phyloP scores from a whole-genome alignment of 1,284 basidiomycete genomes.

The Peniophora sp. region DNA sequence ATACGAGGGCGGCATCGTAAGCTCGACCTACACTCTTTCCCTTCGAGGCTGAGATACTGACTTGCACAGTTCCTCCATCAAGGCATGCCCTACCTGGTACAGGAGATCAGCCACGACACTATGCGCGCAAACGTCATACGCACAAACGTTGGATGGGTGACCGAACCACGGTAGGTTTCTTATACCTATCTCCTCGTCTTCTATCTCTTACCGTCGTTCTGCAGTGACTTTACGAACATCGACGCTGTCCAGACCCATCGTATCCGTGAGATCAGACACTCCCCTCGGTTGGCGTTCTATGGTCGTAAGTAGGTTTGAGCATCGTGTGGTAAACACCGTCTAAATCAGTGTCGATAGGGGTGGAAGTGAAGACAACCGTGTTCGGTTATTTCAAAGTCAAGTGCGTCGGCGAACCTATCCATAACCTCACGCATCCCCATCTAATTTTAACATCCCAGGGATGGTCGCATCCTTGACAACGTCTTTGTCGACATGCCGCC shows the following conservation, averaged over 20 bases:
- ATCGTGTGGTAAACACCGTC: neutral
- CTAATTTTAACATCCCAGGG: constrained; percentile 1
- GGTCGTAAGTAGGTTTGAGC: constrained; percentile 44
- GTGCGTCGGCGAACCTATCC: neutral
- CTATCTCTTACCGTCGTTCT: no score
- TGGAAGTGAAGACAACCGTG: constrained; percentile 67
- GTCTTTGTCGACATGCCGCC: constrained; percentile 61
- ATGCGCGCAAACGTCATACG: constrained; percentile 65
- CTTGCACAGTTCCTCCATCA: constrained; percentile 69
- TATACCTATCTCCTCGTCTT: no score
- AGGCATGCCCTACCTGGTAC: constrained; percentile 68
- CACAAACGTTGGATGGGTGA: constrained; percentile 80
- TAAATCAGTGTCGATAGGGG: constrained; percentile 29
- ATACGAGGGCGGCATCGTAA: constrained; percentile 70
- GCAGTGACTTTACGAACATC: constrained; percentile 45
- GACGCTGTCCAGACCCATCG: constrained; percentile 76
- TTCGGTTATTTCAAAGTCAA: constrained; percentile 45
- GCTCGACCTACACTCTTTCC: constrained; percentile 11
- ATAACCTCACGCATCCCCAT: neutral
- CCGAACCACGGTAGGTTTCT: constrained; percentile 58
- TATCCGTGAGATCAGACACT: constrained; percentile 61
- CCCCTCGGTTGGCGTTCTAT: constrained; percentile 58
- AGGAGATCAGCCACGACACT: constrained; percentile 76
- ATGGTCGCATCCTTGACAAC: constrained; percentile 2
- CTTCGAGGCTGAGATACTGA: neutral